Evolutionary conservation across 129 eudicot genomes (phyloP).

Genomic region (Tagetes patula): DNA sequence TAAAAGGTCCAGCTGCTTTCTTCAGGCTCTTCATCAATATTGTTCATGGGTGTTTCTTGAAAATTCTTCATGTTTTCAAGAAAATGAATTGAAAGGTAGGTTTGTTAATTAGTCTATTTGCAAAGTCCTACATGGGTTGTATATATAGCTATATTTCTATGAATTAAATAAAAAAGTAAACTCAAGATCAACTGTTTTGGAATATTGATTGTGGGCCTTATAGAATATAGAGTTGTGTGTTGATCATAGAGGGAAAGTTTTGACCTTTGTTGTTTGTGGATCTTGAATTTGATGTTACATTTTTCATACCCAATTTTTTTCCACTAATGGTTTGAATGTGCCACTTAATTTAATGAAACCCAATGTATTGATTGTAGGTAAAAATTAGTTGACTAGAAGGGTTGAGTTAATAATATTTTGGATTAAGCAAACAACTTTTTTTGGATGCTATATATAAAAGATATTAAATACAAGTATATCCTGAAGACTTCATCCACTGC

Average conservation of each 20-base stretch:
- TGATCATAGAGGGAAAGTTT: conserved; percentile 30
- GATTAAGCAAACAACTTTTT: neutral
- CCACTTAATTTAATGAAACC: conserved; percentile 2
- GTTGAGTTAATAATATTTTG: neutral
- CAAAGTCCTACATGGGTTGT: conserved; percentile 25
- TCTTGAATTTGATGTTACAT: conserved; percentile 41
- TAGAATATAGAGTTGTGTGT: conserved; percentile 20
- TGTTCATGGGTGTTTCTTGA: conserved; percentile 32
- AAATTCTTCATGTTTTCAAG: conserved; percentile 43
- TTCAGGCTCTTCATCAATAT: conserved; percentile 39
- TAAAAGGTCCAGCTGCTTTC: conserved; percentile 89
- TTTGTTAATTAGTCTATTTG: conserved; percentile 18
- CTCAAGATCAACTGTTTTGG: conserved; percentile 31
- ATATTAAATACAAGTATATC: neutral
- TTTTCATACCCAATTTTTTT: conserved; percentile 40
- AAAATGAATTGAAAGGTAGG: neutral
- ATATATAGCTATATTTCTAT: conserved; percentile 28
- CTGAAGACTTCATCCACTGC: neutral
- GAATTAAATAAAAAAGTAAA: conserved; percentile 24
- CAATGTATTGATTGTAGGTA: neutral
- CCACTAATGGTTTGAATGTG: conserved; percentile 31
- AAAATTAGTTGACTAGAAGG: neutral
- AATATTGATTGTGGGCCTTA: conserved; percentile 48
- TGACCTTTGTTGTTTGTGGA: conserved; percentile 49
- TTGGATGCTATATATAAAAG: neutral